Conservation (phyloP, 108 stramenopile genomes). For the Nitzschia inconspicua region DNA sequence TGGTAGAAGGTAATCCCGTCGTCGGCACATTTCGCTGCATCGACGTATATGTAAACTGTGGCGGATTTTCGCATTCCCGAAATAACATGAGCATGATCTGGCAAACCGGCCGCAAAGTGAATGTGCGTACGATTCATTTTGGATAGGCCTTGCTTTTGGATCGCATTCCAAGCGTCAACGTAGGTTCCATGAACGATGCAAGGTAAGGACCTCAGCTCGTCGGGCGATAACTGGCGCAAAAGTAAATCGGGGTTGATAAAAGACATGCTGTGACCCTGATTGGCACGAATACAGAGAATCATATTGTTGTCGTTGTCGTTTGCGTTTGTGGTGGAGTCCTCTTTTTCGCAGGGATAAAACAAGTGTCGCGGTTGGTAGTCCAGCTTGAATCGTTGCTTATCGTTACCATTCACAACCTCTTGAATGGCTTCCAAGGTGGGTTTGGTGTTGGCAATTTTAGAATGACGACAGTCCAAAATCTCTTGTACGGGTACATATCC, state of each 20-base stretch:
- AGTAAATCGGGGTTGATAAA: conserved; percentile 48
- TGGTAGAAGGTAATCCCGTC: conserved; percentile 63
- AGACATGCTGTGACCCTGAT: conserved; percentile 77
- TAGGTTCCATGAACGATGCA: conserved; percentile 78
- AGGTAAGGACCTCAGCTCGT: conserved; percentile 36
- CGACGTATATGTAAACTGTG: conserved; percentile 66
- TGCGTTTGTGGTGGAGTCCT: not conserved
- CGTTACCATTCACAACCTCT: conserved; percentile 57
- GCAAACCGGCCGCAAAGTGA: conserved; percentile 77
- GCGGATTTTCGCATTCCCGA: conserved; percentile 76
- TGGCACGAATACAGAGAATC: conserved; percentile 77
- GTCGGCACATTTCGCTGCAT: conserved; percentile 52
- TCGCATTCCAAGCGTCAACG: conserved; percentile 57
- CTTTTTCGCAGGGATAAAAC: conserved; percentile 2
- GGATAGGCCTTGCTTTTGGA: conserved; percentile 52
- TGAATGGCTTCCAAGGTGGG: conserved; percentile 47
- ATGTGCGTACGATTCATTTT: conserved; percentile 80
- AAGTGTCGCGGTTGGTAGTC: conserved; percentile 23
- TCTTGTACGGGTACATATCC: conserved; percentile 68
- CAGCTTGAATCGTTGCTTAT: conserved; percentile 70
- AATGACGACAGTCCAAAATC: conserved; percentile 45
- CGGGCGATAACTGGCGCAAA: conserved; percentile 39
- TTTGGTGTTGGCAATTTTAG: conserved; percentile 28
- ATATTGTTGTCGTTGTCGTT: conserved; percentile 1
- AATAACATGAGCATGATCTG: conserved; percentile 52